Conservation (phyloP, 2,329 filamentous ascomycete species). For the Aspergillus ibericus region DNA sequence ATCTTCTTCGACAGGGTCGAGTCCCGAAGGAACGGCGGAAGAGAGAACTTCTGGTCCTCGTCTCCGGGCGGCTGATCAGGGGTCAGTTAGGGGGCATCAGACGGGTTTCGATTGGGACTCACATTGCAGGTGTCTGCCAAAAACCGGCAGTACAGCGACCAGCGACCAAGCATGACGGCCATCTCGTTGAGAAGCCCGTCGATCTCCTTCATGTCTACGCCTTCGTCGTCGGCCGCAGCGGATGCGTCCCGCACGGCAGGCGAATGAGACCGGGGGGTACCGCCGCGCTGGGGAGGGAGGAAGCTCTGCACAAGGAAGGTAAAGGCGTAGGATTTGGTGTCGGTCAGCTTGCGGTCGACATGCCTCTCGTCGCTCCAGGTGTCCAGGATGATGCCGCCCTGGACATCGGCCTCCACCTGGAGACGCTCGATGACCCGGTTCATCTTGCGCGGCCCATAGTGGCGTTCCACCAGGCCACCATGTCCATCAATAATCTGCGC, state of each 20-base stretch:
- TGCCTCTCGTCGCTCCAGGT: constrained; percentile 89
- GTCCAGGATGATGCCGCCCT: constrained; percentile 92
- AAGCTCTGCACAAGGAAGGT: constrained; percentile 97
- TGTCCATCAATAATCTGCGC: constrained; percentile 94
- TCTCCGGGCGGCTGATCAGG: constrained; percentile 43
- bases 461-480: constrained; percentile 83
- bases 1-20: constrained; percentile 82
- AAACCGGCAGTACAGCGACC: constrained; percentile 90
- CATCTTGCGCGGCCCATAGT: constrained; percentile 94
- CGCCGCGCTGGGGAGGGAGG: constrained; percentile 67
- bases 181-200: constrained; percentile 85
- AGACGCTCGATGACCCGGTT: constrained; percentile 87
- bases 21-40: constrained; percentile 73
- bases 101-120: constrained; percentile 33
- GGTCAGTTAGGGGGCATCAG: constrained; percentile 8
- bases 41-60: constrained; percentile 58
- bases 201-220: constrained; percentile 95
- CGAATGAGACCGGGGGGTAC: constrained; percentile 70
- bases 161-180: constrained; percentile 86
- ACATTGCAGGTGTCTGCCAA: constrained; percentile 82
- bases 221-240: constrained; percentile 77
- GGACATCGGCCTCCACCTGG: constrained; percentile 91
- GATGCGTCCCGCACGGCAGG: constrained; percentile 62
- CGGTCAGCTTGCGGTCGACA: constrained; percentile 82
- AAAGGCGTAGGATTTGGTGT: constrained; percentile 97